Percentiles rank a stretch among this genome's conserved stretches.
phyloP scores from a whole-genome alignment of 306 rosid genomes.

The Abrus precatorius region DNA sequence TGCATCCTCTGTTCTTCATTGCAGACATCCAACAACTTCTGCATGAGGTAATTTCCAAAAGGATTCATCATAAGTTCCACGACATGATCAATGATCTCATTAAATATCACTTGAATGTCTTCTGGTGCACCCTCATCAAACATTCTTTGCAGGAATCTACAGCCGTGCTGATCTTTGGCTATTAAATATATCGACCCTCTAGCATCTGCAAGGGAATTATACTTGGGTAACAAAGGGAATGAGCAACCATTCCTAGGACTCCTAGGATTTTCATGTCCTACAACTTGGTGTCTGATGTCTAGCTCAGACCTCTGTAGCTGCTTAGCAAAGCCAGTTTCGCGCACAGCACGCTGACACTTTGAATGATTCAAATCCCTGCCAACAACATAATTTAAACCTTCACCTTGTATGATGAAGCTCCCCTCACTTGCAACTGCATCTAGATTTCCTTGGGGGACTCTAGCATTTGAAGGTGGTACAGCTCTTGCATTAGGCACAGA shows the following conservation, averaged over 20 bases:
- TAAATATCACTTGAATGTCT: conserved; percentile 59
- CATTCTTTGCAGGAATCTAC: conserved; percentile 59
- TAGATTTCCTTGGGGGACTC: conserved; percentile 44
- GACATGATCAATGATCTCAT: conserved; percentile 61
- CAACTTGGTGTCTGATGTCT: conserved; percentile 42
- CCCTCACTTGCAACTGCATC: conserved; percentile 60
- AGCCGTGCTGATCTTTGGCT: conserved; percentile 70
- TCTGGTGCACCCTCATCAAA: conserved; percentile 57
- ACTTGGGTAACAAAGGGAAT: conserved; percentile 42
- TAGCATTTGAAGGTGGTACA: conserved; percentile 46
- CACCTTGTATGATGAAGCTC: conserved; percentile 67
- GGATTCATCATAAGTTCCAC: conserved; percentile 71
- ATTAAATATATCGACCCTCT: conserved; percentile 52
- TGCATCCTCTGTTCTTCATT: conserved; percentile 63
- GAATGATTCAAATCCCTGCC: conserved; percentile 46
- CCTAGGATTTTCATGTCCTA: conserved; percentile 52
- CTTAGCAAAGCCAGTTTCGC: conserved; percentile 45
- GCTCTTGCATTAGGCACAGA: conserved; percentile 49
- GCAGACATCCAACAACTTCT: conserved; percentile 68
- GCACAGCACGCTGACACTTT: conserved; percentile 41
- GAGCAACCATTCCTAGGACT: conserved; percentile 42
- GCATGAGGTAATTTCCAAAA: conserved; percentile 71
- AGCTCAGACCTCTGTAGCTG: conserved; percentile 46
- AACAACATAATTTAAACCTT: conserved; percentile 54
- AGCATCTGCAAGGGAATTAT: conserved; percentile 56